A percentile compares a stretch with the other conserved stretches of the same genome.
Conservation (phyloP, 192 early-diverging fungal genomes). For the Entomortierella chlamydospora region DNA sequence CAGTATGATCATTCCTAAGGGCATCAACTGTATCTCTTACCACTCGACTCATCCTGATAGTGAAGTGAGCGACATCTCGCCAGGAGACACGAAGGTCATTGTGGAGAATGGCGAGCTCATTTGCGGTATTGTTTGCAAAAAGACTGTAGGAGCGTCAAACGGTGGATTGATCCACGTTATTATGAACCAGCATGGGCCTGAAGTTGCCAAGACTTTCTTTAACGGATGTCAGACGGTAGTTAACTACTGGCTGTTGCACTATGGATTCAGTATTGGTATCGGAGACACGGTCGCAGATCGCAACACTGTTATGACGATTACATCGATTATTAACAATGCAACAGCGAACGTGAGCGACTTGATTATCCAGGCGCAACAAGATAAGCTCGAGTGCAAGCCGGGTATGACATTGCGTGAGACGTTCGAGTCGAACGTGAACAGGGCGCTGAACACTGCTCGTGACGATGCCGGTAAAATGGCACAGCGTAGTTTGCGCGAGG, state of each 20-base stretch:
- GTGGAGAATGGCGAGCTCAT: conserved; percentile 94
- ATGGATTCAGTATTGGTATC: conserved; percentile 97
- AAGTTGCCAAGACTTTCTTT: conserved; percentile 89
- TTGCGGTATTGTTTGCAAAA: conserved; percentile 95
- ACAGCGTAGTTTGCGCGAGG: conserved; percentile 82
- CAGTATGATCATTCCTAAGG: conserved; percentile 91
- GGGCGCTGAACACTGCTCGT: conserved; percentile 90
- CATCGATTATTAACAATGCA: conserved; percentile 77
- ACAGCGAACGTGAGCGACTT: conserved; percentile 83
- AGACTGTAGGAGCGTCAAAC: conserved; percentile 88
- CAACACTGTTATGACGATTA: conserved; percentile 82
- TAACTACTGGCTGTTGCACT: conserved; percentile 95
- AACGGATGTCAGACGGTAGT: conserved; percentile 93
- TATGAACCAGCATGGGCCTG: conserved; percentile 92
- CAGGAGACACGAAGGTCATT: conserved; percentile 91
- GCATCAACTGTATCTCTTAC: conserved; percentile 88
- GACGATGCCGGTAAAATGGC: conserved; percentile 91
- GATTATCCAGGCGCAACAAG: conserved; percentile 85
- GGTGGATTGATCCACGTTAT: conserved; percentile 95
- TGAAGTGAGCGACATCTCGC: conserved; percentile 81
- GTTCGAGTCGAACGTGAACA: conserved; percentile 91
- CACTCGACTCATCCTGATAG: conserved; percentile 84
- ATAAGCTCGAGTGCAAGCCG: conserved; percentile 84
- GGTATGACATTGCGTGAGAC: conserved; percentile 95
- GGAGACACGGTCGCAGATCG: conserved; percentile 96